Evolutionary conservation across 768 basidiomycete species (phyloP), one percentile per base, ranked within the genome.

Genomic region (Kwoniella europaea): DNA sequence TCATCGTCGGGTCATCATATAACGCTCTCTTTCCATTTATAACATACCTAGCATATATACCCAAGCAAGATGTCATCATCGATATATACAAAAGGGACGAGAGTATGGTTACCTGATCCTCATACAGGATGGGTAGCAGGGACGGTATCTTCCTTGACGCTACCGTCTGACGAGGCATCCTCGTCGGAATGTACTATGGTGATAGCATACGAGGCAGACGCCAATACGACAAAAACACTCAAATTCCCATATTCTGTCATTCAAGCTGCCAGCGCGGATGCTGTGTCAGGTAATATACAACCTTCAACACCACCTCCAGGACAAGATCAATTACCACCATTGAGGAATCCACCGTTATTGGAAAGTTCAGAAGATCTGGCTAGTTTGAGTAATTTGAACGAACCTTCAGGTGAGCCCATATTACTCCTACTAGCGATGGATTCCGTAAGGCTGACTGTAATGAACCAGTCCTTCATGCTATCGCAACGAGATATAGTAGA

Each of bases 331-430:
- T 87, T 98, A 9, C 97, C 97, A 55, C 97, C 95, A 54, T 86
- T 99, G 79, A 91, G 95, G 75, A 98, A 99, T 85, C 97, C 97
- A 42, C 97, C 96, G 43, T 85, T 98, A 63, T 86, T 99, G 71
- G 97, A 99, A 86, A 93, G 93, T 18, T 93, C 94, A 41, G 97
- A 99, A 85, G 97, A 99, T 87, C 87, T 99, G 82, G 95, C 97
- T 59, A 97, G 95, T 66, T 89, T 99, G 78, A 97, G 94, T 59
- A 94, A 98, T 87, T 87, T 99, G 75, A 98, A 98, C 83, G 97
- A 99, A 84, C 96, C 97, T 64, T 93, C 92, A 78, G 96, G 96
- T 95, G 76, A 61, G 88, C n/a, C n/a, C n/a, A n/a, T n/a, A n/a
- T n/a, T n/a, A n/a, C n/a, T n/a, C n/a, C n/a, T n/a, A n/a, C n/a